Base-by-base conservation (phyloP, 2,329 filamentous ascomycete species). In the Elsinoe necatrix region DNA sequence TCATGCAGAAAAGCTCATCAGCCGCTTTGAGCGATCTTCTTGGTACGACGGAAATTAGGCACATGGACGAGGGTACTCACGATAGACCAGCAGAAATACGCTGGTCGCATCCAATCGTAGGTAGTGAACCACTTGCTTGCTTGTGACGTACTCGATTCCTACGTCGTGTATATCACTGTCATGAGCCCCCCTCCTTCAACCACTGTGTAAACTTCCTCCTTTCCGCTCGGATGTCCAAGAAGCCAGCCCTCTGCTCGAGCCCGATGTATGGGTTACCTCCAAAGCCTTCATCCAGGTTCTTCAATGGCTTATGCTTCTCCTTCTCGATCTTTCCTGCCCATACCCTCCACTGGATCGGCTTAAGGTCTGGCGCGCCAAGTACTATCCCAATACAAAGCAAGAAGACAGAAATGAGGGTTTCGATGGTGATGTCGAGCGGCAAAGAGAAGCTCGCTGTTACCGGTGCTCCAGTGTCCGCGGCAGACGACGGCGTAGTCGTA, bases 321-420 rank as follows among this genome's bases (percentile, higher is more conserved):
- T 65, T 78, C 77, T 95, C 89, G 68, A 97, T 80, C 76, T 91
- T 83, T 55, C 87, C 86, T 9, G 87, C 87, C 87, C 88, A 93
- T 25, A 84, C 81, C 56, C 82, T 80, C 85, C 87, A 90, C 70
- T 85, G 81, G 64, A 97, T 92, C 2, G 93, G 93, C 68, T 89
- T 86, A 61, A 97, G 77, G 43, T 83, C 81, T 11, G 88, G 84
- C 2, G 88, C 86, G 34, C 84, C 84, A 0, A 89, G 71, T 0
- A 96, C 89, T 25, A 97, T 82, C 41, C 92, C 93, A 0, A 89
- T 69, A 56, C 85, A 87, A n/a, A 95, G 79, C n/a, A 91, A 68
- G 21, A 95, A 71, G 4, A 93, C 85, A 1, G 90, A 87, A 42
- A 87, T 70, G 14, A 97, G 76, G 0, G 91, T 90, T 73, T 98